Percentiles rank a stretch among this genome's conserved stretches.
Evolutionary conservation across 768 basidiomycete genomes (phyloP).

Genomic region (Lactifluus echinatus): DNA sequence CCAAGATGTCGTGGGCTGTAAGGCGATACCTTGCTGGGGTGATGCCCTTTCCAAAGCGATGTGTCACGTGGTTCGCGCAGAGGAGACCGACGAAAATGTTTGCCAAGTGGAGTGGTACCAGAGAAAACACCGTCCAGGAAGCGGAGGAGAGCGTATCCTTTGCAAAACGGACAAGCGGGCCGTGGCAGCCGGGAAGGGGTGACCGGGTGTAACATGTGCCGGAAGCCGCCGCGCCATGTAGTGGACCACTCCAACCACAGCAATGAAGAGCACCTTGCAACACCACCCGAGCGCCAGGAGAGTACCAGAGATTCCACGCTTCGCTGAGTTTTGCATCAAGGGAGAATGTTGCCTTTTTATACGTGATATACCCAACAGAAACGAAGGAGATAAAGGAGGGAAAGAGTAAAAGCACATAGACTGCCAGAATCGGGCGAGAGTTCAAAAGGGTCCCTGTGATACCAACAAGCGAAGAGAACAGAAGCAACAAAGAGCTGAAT

Average conservation of each 20-base stretch:
- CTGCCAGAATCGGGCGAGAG: slow-evolving; percentile 56
- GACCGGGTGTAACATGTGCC: slow-evolving; percentile 53
- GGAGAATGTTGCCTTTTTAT: slow-evolving; percentile 50
- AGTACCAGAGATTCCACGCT: slow-evolving; percentile 59
- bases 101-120: slow-evolving; percentile 50
- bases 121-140: slow-evolving; percentile 44
- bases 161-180: slow-evolving; percentile 47
- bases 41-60: slow-evolving; percentile 55
- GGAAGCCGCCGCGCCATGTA: slow-evolving; percentile 53
- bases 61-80: slow-evolving; percentile 61
- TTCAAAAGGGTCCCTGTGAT: slow-evolving; percentile 53
- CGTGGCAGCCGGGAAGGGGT: slow-evolving; percentile 60
- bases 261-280: slow-evolving; percentile 57
- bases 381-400: slow-evolving; percentile 49
- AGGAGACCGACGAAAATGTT: slow-evolving; percentile 52
- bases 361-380: slow-evolving; percentile 54
- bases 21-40: slow-evolving; percentile 54
- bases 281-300: slow-evolving; percentile 41
- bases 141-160: slow-evolving; percentile 36
- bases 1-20: slow-evolving; percentile 35
- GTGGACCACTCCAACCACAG: slow-evolving; percentile 56
- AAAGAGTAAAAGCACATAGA: slow-evolving; percentile 63
- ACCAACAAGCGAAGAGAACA: slow-evolving; percentile 54
- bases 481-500: slow-evolving; percentile 44
- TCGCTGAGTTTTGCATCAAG: slow-evolving; percentile 60